Conservation (phyloP, 2,329 filamentous ascomycete genomes). For the Metarhizium album region DNA sequence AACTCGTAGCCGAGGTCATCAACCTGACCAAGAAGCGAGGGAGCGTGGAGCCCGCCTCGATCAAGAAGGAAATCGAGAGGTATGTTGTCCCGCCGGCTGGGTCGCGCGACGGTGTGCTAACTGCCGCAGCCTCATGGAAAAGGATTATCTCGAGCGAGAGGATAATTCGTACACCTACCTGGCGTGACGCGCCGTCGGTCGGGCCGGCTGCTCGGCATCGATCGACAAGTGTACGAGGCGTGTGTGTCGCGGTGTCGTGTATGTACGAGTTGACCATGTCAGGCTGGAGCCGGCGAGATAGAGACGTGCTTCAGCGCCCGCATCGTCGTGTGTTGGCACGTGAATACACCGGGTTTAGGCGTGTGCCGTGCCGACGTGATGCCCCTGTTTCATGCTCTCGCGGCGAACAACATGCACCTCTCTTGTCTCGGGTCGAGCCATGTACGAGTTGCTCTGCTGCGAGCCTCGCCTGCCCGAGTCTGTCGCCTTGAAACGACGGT, state of each 20-base stretch:
- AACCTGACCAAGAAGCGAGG: slow-evolving; percentile 79
- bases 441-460: too few relatives aligned
- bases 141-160: slow-evolving; percentile 81
- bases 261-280: not conserved
- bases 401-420: too few relatives aligned
- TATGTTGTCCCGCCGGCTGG: slow-evolving; percentile 29
- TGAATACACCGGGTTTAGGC: too few relatives aligned
- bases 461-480: too few relatives aligned
- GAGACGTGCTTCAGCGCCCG: too few relatives aligned
- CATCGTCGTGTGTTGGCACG: too few relatives aligned
- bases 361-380: too few relatives aligned
- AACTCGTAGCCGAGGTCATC: slow-evolving; percentile 86
- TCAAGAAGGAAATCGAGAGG: slow-evolving; percentile 97
- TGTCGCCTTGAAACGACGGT: too few relatives aligned
- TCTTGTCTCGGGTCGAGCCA: too few relatives aligned
- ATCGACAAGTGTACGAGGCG: not conserved
- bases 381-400: too few relatives aligned
- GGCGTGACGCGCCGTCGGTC: slow-evolving; percentile 31
- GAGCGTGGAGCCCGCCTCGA: slow-evolving; percentile 72
- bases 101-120: not conserved
- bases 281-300: too few relatives aligned
- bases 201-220: too few relatives aligned
- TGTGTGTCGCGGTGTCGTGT: not conserved
- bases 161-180: slow-evolving; percentile 62
- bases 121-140: slow-evolving; percentile 66